Conservation (phyloP, 139 green algal genomes). For the Picochlorum sp. region DNA sequence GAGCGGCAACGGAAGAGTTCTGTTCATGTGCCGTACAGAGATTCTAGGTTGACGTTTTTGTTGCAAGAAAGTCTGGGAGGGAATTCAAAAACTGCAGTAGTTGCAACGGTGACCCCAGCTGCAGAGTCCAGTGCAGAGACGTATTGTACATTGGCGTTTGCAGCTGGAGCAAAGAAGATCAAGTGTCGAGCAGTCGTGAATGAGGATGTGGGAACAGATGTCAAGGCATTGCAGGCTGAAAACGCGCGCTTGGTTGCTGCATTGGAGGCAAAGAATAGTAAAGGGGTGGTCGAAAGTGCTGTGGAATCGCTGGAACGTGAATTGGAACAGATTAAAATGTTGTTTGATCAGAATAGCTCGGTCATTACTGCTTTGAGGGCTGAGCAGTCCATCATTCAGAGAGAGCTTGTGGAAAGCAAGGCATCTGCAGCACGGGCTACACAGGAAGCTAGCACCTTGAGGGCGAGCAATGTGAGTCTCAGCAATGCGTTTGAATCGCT, state of each 20-base stretch:
- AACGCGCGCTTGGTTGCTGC: conserved; percentile 37
- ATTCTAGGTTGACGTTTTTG: conserved; percentile 94
- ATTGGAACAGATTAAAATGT: conserved; percentile 6
- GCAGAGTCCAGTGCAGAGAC: conserved; percentile 61
- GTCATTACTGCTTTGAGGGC: conserved; percentile 18
- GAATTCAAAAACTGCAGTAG: conserved; percentile 89
- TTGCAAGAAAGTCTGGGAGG: conserved; percentile 91
- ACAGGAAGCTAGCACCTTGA: conserved; percentile 5
- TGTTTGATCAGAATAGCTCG: conserved; percentile 21
- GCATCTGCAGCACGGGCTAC: neutral
- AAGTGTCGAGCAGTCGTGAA: conserved; percentile 61
- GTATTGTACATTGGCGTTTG: conserved; percentile 82
- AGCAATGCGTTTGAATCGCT: conserved; percentile 9
- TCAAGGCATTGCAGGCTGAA: conserved; percentile 48
- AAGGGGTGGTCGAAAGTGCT: neutral
- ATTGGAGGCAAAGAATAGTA: conserved; percentile 5
- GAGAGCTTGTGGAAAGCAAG: conserved; percentile 17
- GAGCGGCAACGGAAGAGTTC: conserved; percentile 42
- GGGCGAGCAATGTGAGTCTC: conserved; percentile 7
- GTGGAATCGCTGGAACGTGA: conserved; percentile 10
- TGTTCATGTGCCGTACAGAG: conserved; percentile 90
- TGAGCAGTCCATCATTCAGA: conserved; percentile 9
- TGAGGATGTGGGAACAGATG: conserved; percentile 52
- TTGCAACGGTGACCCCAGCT: conserved; percentile 79
- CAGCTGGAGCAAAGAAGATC: conserved; percentile 81